Evolutionary conservation across 208 protist species (phyloP), one percentile per base, ranked within the genome.

Genomic region (Trypanosoma theileri): DNA sequence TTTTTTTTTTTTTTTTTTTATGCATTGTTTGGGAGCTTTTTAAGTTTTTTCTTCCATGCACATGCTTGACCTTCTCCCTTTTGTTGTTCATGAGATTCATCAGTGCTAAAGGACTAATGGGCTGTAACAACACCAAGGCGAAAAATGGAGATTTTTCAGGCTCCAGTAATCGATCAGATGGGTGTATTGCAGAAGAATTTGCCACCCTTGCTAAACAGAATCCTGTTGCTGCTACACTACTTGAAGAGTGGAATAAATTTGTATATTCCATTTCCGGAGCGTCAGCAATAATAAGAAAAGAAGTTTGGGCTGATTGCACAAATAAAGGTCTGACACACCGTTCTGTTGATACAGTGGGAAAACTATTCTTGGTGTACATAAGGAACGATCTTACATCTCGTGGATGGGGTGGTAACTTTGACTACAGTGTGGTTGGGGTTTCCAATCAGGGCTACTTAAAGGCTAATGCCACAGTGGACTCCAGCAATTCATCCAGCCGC

Each of bases 311-410:
- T 12, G 68, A 85, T 46, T 90, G 75, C 0, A 73, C 74, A 17
- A 66, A 69, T 22, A 40, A 76, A 4, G 77, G 73, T 40, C 70
- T 91, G 0, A 84, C 86, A 4, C 89, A 95, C 81, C 73, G 79
- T 2, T 89, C 85, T 0, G 85, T 93, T 22, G 89, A 95, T 58
- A 63, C 88, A 42, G 86, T 95, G 14, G 89, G 89, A 14, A 92
- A 93, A 69, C 75, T 82, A 52, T 95, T 95, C 66, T 77, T 95
- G n/a, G 74, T 86, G 56, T 93, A 90, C 70, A 75, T 95, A 50
- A 86, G 81, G 61, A 74, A 70, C 12, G 86, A 95, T 42, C 74
- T 95, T 11, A 82, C 73, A 16, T 63, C 77, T 45, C 76, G 84
- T 7, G 80, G 80, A 24, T 95, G 89, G 89, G 83, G 85, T 13